phyloP scores from a whole-genome alignment of 352 stramenopile species.

The Pythium biforme region DNA sequence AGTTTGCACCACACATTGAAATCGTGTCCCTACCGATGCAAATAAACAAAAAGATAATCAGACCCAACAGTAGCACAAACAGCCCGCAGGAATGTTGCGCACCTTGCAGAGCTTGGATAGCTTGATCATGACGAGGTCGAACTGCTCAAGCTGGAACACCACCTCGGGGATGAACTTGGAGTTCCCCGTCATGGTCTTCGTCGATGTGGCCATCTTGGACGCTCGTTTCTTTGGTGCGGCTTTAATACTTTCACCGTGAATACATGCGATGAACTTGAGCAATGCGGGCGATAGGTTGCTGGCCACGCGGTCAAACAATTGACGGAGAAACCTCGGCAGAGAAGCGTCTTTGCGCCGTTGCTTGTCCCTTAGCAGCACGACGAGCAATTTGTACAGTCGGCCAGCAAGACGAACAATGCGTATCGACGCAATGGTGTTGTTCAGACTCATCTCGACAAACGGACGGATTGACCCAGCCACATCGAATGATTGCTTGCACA shows the following conservation, averaged over 20 bases:
- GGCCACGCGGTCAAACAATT: constrained; percentile 49
- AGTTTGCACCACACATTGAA: constrained; percentile 55
- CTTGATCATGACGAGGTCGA: constrained; percentile 60
- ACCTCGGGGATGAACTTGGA: constrained; percentile 64
- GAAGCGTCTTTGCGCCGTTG: constrained; percentile 42
- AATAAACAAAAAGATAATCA: background rate
- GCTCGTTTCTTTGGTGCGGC: constrained; percentile 13
- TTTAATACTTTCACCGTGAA: constrained; percentile 44
- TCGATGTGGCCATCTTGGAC: constrained; percentile 6
- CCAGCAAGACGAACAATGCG: constrained; percentile 45
- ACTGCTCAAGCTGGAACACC: constrained; percentile 72
- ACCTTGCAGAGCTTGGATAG: constrained; percentile 66
- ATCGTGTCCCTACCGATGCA: constrained; percentile 33
- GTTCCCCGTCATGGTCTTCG: constrained; percentile 24
- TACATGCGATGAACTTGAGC: constrained; percentile 51
- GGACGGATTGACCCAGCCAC: constrained; percentile 37
- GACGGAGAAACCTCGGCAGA: constrained; percentile 40
- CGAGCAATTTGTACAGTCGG: constrained; percentile 55
- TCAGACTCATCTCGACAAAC: constrained; percentile 51
- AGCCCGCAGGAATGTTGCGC: background rate
- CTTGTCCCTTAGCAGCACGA: constrained; percentile 38
- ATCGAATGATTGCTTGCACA: constrained; percentile 38
- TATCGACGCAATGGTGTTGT: constrained; percentile 31
- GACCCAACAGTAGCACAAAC: background rate
- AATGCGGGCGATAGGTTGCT: constrained; percentile 39